These are phyloP conservation scores for Xylaria sp. DNA, from an alignment of 2,329 filamentous ascomycete species.

Conservation along the genomic window DNA sequence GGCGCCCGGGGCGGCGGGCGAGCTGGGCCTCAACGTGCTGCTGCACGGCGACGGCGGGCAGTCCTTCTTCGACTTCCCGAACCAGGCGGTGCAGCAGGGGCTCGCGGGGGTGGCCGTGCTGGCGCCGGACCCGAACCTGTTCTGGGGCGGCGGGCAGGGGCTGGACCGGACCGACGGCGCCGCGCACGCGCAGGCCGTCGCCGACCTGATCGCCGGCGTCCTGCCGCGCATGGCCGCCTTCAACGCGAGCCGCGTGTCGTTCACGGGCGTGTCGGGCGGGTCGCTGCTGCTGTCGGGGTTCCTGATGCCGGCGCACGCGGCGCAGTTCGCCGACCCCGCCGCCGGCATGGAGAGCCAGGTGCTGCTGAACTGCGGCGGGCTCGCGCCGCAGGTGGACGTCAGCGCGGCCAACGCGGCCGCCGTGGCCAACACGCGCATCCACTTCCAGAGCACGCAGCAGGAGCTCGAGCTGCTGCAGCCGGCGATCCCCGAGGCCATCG, in stretches of 20 bases:
- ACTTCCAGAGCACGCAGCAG: conserved; percentile 58
- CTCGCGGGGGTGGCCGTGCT: conserved; percentile 57
- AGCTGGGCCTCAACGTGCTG: conserved; percentile 57
- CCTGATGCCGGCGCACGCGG: conserved; percentile 60
- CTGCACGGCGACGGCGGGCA: conserved; percentile 63
- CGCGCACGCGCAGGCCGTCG: conserved; percentile 58
- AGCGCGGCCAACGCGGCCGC: conserved; percentile 44
- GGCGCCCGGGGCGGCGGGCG: conserved; percentile 36
- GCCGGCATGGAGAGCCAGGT: conserved; percentile 48
- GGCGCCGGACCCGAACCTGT: conserved; percentile 56
- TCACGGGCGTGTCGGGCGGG: conserved; percentile 61
- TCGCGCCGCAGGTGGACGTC: conserved; percentile 56
- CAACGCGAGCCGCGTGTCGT: conserved; percentile 54
- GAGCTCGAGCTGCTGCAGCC: conserved; percentile 54
- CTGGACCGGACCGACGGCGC: conserved; percentile 58
- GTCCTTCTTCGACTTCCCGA: conserved; percentile 61
- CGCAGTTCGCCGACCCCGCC: conserved; percentile 41
- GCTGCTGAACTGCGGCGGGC: conserved; percentile 58
- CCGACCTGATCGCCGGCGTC: conserved; percentile 51
- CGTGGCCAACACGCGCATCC: conserved; percentile 51
- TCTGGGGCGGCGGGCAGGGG: conserved; percentile 60
- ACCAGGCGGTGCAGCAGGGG: conserved; percentile 53
- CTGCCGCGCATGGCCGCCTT: conserved; percentile 58
- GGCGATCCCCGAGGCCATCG: conserved; percentile 53
- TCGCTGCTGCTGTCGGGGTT: conserved; percentile 57